phyloP scores from a whole-genome alignment of 148 eudicot genomes.

The Cornus kousa region DNA sequence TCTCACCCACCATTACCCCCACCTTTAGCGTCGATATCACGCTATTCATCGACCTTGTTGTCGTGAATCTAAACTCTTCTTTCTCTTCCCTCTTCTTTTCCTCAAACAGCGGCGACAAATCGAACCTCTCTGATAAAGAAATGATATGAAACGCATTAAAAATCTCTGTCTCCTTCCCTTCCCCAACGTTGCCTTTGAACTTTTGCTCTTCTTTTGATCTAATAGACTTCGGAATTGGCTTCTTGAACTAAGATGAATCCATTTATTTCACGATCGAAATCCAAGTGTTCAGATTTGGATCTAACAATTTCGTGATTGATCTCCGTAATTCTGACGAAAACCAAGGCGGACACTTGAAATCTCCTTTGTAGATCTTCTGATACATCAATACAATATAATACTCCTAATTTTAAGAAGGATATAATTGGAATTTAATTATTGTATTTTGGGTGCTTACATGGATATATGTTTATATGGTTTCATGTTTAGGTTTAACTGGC shows the following conservation, averaged over 20 bases:
- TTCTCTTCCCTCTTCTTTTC: slow-evolving; percentile 30
- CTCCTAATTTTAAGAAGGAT: no score
- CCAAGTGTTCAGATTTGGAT: slow-evolving; percentile 36
- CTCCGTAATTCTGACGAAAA: slow-evolving; percentile 34
- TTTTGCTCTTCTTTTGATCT: slow-evolving; percentile 3
- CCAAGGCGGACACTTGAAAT: slow-evolving; percentile 49
- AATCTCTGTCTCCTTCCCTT: slow-evolving; percentile 28
- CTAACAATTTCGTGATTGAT: slow-evolving; percentile 31
- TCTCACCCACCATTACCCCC: no score
- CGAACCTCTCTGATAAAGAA: slow-evolving; percentile 41
- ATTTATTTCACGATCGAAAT: slow-evolving; percentile 24
- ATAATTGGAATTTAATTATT: no score
- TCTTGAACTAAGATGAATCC: slow-evolving; percentile 40
- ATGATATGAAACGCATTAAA: slow-evolving; percentile 50
- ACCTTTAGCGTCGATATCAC: slow-evolving; percentile 41
- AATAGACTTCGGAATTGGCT: slow-evolving; percentile 19
- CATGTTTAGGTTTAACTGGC: no score
- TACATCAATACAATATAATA: slow-evolving; percentile 38
- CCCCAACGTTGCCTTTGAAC: not conserved
- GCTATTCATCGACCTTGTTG: slow-evolving; percentile 28
- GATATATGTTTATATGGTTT: no score
- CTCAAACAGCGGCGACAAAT: slow-evolving; percentile 47
- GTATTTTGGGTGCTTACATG: no score
- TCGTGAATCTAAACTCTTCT: slow-evolving; percentile 40
- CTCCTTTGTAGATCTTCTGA: slow-evolving; percentile 33